Evolutionary conservation across 75 land plant species (phyloP).

Genomic region (Larix kaempferi): DNA sequence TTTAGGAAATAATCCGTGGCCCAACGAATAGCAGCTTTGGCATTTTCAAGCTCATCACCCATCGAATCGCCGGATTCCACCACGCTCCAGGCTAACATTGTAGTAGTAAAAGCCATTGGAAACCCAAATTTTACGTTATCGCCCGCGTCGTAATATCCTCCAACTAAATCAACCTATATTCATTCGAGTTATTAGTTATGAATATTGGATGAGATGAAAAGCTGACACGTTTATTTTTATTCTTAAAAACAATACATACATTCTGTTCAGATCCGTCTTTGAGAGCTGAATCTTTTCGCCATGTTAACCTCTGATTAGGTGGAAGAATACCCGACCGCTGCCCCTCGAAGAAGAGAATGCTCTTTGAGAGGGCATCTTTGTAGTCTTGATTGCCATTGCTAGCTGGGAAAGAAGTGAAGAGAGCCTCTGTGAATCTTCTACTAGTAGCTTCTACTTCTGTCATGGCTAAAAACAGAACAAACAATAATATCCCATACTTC

Average conservation of each 20-base stretch:
- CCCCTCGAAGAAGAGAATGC: constrained; percentile 25
- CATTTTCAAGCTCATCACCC: constrained; percentile 44
- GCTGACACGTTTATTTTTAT: no score
- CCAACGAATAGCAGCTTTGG: constrained; percentile 67
- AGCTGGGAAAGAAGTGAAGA: no score
- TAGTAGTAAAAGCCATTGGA: constrained; percentile 81
- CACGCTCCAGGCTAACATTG: constrained; percentile 78
- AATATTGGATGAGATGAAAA: no score
- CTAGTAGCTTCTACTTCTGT: no score
- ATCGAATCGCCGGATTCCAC: constrained; percentile 60
- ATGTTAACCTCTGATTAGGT: constrained; percentile 11
- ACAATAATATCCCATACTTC: no score
- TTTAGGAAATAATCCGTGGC: constrained; percentile 77
- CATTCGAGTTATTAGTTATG: no score
- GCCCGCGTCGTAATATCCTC: constrained; percentile 90
- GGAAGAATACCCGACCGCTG: constrained; percentile 26
- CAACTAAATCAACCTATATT: constrained; percentile 75
- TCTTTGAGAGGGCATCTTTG: constrained; percentile 7
- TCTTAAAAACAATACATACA: background rate
- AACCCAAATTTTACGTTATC: constrained; percentile 82
- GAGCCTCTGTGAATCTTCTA: no score
- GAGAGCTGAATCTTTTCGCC: constrained; percentile 21
- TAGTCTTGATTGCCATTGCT: constrained; percentile 2
- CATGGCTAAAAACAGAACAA: no score
- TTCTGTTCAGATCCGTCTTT: constrained; percentile 16